phyloP scores from a whole-genome alignment of 768 basidiomycete genomes.

The Punctularia strigosozonata region DNA sequence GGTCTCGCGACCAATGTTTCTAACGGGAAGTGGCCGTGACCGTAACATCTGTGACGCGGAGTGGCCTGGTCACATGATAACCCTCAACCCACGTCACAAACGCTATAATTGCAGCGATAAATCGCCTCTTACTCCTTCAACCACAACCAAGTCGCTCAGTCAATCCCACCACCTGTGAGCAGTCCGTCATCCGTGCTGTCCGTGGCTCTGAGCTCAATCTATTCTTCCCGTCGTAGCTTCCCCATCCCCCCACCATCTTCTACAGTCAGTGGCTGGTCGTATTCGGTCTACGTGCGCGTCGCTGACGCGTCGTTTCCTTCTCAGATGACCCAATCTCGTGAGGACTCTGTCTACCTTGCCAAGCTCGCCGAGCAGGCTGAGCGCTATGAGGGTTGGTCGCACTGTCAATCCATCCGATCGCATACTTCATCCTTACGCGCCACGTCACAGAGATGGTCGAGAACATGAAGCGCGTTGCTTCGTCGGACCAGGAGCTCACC shows the following conservation, averaged over 20 bases:
- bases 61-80: too few relatives aligned
- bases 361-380: constrained; percentile 99
- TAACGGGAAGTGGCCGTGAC: too few relatives aligned
- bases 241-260: constrained; percentile 11
- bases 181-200: too few relatives aligned
- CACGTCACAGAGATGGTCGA: constrained; percentile 78
- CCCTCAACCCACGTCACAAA: too few relatives aligned
- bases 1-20: too few relatives aligned
- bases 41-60: too few relatives aligned
- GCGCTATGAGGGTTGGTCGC: constrained; percentile 82
- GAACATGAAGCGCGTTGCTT: constrained; percentile 98
- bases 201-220: too few relatives aligned
- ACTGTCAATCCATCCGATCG: background rate
- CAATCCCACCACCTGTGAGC: too few relatives aligned
- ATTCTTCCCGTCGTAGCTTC: constrained; percentile 8
- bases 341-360: constrained; percentile 99
- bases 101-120: too few relatives aligned
- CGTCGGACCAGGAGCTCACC: constrained; percentile 94
- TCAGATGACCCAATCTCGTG: constrained; percentile 78
- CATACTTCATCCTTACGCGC: constrained; percentile 5
- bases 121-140: too few relatives aligned
- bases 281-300: too few relatives aligned
- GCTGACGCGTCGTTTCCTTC: constrained; percentile 21
- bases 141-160: too few relatives aligned
- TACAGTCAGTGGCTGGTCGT: constrained; percentile 39